Evolutionary conservation across 768 basidiomycete genomes (phyloP).

Genomic region (Auricularia sp.): DNA sequence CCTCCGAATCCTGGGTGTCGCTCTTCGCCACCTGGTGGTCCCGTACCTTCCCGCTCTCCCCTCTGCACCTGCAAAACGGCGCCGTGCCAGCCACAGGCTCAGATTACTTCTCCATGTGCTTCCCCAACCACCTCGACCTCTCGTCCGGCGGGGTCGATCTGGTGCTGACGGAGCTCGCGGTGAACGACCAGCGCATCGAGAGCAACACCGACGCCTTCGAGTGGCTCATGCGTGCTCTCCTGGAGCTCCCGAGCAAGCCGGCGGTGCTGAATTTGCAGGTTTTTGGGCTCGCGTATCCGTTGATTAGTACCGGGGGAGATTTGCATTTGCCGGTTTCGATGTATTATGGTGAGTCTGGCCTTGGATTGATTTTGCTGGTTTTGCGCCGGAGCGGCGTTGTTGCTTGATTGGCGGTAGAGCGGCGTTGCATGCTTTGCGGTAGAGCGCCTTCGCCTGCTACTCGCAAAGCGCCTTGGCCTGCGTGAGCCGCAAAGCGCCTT

Average conservation of each 20-base stretch:
- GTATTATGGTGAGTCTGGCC: conserved; percentile 4
- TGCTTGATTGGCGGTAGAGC: too few species aligned
- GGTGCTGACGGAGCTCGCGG: conserved; percentile 6
- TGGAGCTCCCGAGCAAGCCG: conserved; percentile 6
- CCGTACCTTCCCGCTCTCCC: conserved; percentile 4
- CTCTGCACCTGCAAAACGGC: conserved; percentile 7
- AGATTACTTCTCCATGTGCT: too few species aligned
- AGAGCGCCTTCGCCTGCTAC: too few species aligned
- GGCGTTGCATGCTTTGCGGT: too few species aligned
- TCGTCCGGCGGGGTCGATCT: conserved; percentile 5
- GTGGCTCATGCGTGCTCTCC: conserved; percentile 8
- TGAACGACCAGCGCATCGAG: conserved; percentile 9
- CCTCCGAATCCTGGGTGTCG: conserved; percentile 5
- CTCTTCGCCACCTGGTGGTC: conserved; percentile 3
- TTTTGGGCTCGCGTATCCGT: conserved; percentile 5
- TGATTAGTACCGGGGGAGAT: conserved; percentile 10
- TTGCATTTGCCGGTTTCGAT: conserved; percentile 7
- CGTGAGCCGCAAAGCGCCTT: too few species aligned
- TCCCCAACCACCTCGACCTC: conserved; percentile 7
- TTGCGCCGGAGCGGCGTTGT: too few species aligned
- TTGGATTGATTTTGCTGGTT: too few species aligned
- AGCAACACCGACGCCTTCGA: conserved; percentile 8
- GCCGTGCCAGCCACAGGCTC: not conserved
- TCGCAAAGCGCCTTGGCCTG: too few species aligned
- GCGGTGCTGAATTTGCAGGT: conserved; percentile 10